Evolutionary conservation across 164 flowering plant genomes (phyloP).

Genomic region (Dillenia suffruticosa): DNA sequence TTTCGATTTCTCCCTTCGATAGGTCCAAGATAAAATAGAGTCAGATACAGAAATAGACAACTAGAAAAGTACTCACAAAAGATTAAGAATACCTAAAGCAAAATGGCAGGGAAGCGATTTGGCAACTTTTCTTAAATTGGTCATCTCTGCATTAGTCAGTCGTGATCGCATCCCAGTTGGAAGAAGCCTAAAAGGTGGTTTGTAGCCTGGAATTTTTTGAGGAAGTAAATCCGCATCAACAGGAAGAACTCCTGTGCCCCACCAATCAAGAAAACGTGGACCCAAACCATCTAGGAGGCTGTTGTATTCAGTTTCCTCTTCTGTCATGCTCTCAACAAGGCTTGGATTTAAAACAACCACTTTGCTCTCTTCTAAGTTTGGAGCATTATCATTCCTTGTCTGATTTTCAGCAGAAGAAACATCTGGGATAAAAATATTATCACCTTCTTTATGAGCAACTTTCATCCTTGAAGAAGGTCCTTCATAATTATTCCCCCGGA

Average conservation of each 20-base stretch:
- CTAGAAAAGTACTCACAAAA: conserved; percentile 1
- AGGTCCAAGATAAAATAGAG: conserved; percentile 5
- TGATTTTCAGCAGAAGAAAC: conserved; percentile 38
- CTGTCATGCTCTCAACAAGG: conserved; percentile 42
- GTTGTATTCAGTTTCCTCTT: conserved; percentile 76
- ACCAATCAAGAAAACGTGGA: conserved; percentile 97
- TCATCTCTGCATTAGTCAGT: conserved; percentile 89
- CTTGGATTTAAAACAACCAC: conserved; percentile 12
- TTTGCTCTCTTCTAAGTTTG: conserved; percentile 25
- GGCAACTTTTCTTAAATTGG: conserved; percentile 74
- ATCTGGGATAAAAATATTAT: conserved; percentile 61
- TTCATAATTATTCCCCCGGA: conserved; percentile 72
- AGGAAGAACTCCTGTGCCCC: conserved; percentile 96
- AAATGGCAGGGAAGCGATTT: conserved; percentile 94
- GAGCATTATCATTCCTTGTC: conserved; percentile 10
- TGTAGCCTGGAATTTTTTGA: conserved; percentile 74
- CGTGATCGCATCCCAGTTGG: conserved; percentile 84
- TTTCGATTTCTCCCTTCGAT: conserved; percentile 83
- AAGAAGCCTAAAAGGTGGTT: conserved; percentile 88
- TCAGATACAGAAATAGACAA: conserved; percentile 1
- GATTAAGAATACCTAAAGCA: conserved; percentile 73
- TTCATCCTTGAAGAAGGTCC: conserved; percentile 53
- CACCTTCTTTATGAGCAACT: conserved; percentile 23
- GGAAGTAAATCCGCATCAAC: conserved; percentile 97
- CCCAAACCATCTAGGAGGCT: conserved; percentile 80